A percentile compares a stretch with the other conserved stretches of the same genome.
Evolutionary conservation across 2,329 filamentous ascomycete species (phyloP).

Genomic region (Coleophoma cylindrospora): DNA sequence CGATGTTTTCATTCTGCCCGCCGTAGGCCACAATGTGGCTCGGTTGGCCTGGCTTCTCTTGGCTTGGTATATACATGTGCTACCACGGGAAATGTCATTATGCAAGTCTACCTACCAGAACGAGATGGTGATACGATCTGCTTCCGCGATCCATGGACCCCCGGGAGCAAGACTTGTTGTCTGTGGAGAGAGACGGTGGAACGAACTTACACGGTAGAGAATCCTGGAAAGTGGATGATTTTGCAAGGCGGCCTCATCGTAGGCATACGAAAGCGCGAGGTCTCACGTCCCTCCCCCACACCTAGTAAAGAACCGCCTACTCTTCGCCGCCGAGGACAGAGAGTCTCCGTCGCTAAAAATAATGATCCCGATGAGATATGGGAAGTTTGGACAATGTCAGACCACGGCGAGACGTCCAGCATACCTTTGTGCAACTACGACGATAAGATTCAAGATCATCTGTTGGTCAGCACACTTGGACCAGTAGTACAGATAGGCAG

Average conservation of each 20-base stretch:
- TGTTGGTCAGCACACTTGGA: conserved; percentile 63
- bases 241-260: conserved; percentile 56
- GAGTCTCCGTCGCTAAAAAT: neutral
- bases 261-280: conserved; percentile 49
- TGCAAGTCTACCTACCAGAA: conserved; percentile 57
- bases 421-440: conserved; percentile 12
- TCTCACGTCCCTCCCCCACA: conserved; percentile 8
- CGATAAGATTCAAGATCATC: conserved; percentile 31
- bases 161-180: conserved; percentile 39
- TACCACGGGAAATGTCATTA: conserved; percentile 55
- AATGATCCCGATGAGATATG: conserved; percentile 29
- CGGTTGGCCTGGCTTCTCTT: conserved; percentile 54
- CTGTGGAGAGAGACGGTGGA: conserved; percentile 47
- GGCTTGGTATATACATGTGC: conserved; percentile 58
- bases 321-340: conserved; percentile 12
- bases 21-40: conserved; percentile 47
- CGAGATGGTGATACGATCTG: conserved; percentile 51
- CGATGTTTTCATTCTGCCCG: conserved; percentile 52
- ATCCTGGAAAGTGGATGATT: conserved; percentile 62
- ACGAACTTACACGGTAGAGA: conserved; percentile 46
- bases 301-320: neutral
- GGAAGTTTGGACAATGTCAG: conserved; percentile 48
- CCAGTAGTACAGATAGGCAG: conserved; percentile 60
- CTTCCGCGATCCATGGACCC: conserved; percentile 40
- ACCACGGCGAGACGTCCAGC: conserved; percentile 31